Base-by-base conservation (phyloP, 1,139 yeast species). In the Hyphopichia wangnamkhiaoensis region DNA sequence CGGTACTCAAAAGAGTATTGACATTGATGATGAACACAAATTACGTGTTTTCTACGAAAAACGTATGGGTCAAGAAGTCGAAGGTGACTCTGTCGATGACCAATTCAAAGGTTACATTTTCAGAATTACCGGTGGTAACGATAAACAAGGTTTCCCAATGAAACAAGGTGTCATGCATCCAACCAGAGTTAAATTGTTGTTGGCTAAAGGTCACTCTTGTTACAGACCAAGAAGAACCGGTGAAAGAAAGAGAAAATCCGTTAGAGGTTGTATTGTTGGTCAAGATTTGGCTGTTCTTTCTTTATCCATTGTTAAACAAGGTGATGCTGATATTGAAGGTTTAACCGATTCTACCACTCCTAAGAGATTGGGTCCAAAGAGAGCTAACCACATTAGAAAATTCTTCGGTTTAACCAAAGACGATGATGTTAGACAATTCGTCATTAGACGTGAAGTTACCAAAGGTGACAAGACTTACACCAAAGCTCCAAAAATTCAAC, bases 141-240 rank as follows among this genome's bases (percentile, higher is more conserved):
- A 93, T 82, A 93, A 93, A 81, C 98, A 93, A 82, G 98, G 98
- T 82, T 94, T 93, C 96, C 98, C 98, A 79, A 93, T 94, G 98
- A 93, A 91, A 79, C 98, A 93, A 80, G 97, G 97, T 84, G 98
- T 93, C 58, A 81, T 93, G 84, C 95, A 89, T 82, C 98, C 98
- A 77, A 89, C 95, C 84, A 95, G 98, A 86, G 98, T 94, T 65
- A 90, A 88, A 75, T 84, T 93, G 66, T 83, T 94, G 71, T 82
- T 93, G 71, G 73, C 96, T 62, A 84, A 88, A 79, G 96, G 95
- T 67, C 87, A 80, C 82, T 88, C 97, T 66, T 91, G 98, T 84
- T 93, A 93, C 95, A 93, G 98, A 83, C 95, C 96, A 76, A 94
- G 98, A 84, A 89, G 98, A 80, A 69, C 76, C 57, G 98, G 98